These are phyloP conservation scores for Silene conica DNA, from an alignment of 148 eudicot genomes.

Conservation along the genomic window DNA sequence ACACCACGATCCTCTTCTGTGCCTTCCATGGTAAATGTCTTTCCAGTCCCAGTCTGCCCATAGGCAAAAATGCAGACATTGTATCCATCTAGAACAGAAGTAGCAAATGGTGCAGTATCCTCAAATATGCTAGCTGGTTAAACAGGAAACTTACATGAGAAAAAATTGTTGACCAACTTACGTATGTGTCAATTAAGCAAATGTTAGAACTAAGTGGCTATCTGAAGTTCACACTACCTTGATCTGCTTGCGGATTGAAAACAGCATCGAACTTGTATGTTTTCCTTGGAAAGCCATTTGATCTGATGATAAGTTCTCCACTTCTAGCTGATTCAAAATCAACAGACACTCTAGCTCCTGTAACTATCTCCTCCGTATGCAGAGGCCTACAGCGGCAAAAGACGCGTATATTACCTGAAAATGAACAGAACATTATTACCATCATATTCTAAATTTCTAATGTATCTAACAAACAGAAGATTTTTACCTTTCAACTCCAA, in stretches of 20 bases:
- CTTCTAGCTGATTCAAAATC: constrained; percentile 81
- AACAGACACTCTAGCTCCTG: constrained; percentile 61
- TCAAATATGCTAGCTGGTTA: constrained; percentile 66
- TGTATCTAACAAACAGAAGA: too few species aligned
- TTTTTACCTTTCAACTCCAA: constrained; percentile 95
- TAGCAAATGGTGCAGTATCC: constrained; percentile 85
- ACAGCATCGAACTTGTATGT: constrained; percentile 87
- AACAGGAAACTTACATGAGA: constrained; percentile 9
- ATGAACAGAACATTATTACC: constrained; percentile 13
- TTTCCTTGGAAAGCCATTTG: constrained; percentile 56
- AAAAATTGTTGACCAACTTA: not conserved
- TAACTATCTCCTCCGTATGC: constrained; percentile 54
- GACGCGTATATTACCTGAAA: constrained; percentile 86
- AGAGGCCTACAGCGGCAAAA: constrained; percentile 94
- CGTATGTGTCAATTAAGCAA: not conserved
- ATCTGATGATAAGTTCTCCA: constrained; percentile 66
- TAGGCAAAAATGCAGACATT: constrained; percentile 95
- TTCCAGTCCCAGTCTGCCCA: constrained; percentile 97
- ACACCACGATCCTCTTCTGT: constrained; percentile 82
- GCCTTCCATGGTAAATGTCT: constrained; percentile 97
- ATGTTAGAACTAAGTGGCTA: not conserved
- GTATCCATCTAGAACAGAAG: constrained; percentile 92
- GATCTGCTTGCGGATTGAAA: constrained; percentile 75
- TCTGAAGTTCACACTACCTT: constrained; percentile 46
- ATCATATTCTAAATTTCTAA: constrained; percentile 1